These are phyloP conservation scores for Sextonia rubra DNA, from an alignment of 164 flowering plant genomes.

Conservation along the genomic window DNA sequence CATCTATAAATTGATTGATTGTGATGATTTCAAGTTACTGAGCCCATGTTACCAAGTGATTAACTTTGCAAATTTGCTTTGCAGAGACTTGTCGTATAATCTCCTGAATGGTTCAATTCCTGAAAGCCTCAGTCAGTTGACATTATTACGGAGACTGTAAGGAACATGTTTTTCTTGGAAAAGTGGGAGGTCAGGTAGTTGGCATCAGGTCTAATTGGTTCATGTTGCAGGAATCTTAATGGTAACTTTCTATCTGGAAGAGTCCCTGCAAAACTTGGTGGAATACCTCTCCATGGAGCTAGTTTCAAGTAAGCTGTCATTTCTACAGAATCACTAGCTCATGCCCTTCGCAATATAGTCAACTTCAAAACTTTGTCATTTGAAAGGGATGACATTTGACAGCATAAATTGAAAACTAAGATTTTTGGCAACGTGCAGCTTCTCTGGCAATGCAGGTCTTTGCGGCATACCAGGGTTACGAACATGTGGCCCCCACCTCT, in stretches of 20 bases:
- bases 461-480: constrained; percentile 96
- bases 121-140: constrained; percentile 78
- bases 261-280: constrained; percentile 86
- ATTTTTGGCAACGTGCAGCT: constrained; percentile 39
- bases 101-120: constrained; percentile 90
- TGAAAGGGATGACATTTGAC: background rate
- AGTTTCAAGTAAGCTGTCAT: constrained; percentile 79
- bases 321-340: constrained; percentile 3
- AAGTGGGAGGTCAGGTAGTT: background rate
- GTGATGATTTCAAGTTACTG: background rate
- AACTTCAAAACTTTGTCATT: background rate
- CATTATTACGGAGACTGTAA: constrained; percentile 70
- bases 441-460: constrained; percentile 86
- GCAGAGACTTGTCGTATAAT: constrained; percentile 94
- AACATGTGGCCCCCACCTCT: constrained; percentile 79
- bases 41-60: background rate
- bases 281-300: constrained; percentile 86
- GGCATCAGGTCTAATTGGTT: constrained; percentile 10
- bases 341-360: background rate
- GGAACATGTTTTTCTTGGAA: constrained; percentile 16
- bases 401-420: background rate
- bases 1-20: background rate
- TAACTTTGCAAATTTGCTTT: constrained; percentile 11
- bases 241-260: constrained; percentile 80
- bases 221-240: constrained; percentile 71